Base-by-base conservation (phyloP, 179 eudicot species). In the Corrigiola litoralis region DNA sequence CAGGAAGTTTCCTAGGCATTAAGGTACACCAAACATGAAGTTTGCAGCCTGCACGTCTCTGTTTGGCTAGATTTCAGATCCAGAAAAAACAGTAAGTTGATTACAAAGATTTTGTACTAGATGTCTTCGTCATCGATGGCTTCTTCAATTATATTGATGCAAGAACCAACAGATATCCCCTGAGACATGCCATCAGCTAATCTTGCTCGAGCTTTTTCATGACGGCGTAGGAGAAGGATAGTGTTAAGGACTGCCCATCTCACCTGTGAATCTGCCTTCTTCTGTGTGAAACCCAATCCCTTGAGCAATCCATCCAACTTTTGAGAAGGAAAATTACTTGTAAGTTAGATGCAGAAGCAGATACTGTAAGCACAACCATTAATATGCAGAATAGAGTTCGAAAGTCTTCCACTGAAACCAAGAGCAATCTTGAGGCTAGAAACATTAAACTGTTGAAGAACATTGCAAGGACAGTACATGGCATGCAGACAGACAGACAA, bases 211-310 rank as follows among this genome's bases (percentile, higher is more conserved):
- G 95, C 90, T 65, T 68, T 71, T 72, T 81, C 87, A 69, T 90
- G 97, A 34, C 97, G 95, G 59, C 96, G 99, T 54, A 94, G 63
- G 57, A 88, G 77, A 42, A 90, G 69, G 53, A 86, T 70, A 11
- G 96, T 88, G 73, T 94, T 94, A 17, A 94, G 84, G 10, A 90
- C 97, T 46, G 97, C 94, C 99, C 97, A 94, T 71, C 99, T 86
- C 41, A 94, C 84, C 62, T 94, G 97, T 66, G 95, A 84, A 82
- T 94, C 94, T 12, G 89, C 86, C 73, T 94, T 94, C 87, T 94
- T 90, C 76, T 90, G 99, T 49, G 97, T 94, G 78, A 94, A 94
- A 0, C 92, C 97, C 64, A 94, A 71, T 78, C 95, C 61, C 64
- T 80, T 86, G n/a, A 94, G 79, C 72, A 94, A 60, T 4, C 38